Conservation (phyloP, 257 asterid species). For the Datura wrightii region DNA sequence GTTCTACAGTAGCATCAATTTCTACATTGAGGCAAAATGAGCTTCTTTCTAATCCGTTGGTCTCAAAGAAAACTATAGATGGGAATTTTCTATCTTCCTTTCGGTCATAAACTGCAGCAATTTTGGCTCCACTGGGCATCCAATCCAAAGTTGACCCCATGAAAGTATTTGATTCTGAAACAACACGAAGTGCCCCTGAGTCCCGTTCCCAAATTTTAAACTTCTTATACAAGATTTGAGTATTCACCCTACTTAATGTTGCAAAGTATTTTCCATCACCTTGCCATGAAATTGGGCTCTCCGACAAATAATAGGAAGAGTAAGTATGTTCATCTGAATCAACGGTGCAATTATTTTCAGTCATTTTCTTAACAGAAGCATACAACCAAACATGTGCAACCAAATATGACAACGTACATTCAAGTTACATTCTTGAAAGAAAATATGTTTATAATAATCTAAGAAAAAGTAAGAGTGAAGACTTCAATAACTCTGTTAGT, state of each 20-base stretch:
- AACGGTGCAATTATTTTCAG: slow-evolving; percentile 17
- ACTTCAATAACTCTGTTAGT: not conserved
- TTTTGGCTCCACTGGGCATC: slow-evolving; percentile 86
- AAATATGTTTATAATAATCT: not conserved
- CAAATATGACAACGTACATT: not conserved
- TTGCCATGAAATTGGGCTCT: slow-evolving; percentile 79
- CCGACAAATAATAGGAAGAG: slow-evolving; percentile 55
- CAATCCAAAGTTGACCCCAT: slow-evolving; percentile 83
- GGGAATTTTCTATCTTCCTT: slow-evolving; percentile 65
- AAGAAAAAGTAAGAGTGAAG: not conserved
- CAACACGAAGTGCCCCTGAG: slow-evolving; percentile 77
- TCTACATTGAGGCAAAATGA: slow-evolving; percentile 69
- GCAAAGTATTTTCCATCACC: slow-evolving; percentile 95
- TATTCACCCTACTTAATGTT: slow-evolving; percentile 64
- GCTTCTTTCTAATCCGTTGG: slow-evolving; percentile 89
- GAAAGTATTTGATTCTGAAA: slow-evolving; percentile 76
- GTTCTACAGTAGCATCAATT: slow-evolving; percentile 60
- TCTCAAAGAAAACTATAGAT: slow-evolving; percentile 80
- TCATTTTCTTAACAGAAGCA: slow-evolving; percentile 2
- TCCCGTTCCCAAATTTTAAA: slow-evolving; percentile 98
- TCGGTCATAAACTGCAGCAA: slow-evolving; percentile 65
- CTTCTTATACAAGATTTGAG: slow-evolving; percentile 55
- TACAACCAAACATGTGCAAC: not conserved
- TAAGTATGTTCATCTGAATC: slow-evolving; percentile 60
- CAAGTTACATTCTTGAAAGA: not conserved